Base-by-base conservation (phyloP, 106 monocot genomes). In the Dendrobium catenatum region DNA sequence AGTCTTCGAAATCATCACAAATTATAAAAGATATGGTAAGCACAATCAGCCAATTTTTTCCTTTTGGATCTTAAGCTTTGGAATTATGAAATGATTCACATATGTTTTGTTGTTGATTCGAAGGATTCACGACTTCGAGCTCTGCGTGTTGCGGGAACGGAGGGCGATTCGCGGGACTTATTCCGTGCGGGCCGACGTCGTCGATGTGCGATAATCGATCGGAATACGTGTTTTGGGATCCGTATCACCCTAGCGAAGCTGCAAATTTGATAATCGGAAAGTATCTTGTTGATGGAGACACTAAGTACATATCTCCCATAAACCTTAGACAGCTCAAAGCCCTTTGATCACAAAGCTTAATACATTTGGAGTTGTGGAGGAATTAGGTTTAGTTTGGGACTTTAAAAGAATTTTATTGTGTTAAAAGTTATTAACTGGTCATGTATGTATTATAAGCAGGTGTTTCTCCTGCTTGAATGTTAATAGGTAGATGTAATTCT, bases 211-310 rank as follows among this genome's bases (percentile, higher is more conserved):
- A 83, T 1, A 85, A 94, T 55, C 80, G 94, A 4, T 68, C 87
- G 0, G 76, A 81, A 18, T 47, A 92, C 29, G 91, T 96, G 31
- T 96, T 96, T 70, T 96, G 94, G 96, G 96, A 96, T 66, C 92
- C 96, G 0, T 96, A 96, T 59, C 96, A 96, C 73, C 96, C 94
- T 13, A 94, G 90, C 54, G 96, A 96, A 80, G 96, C 96, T 1
- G 84, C 96, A 0, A 94, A 96, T 84, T 24, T 89, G 0, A 77
- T 96, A 11, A 72, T 94, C 1, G 87, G 92, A 0, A 94, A 96
- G 80, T 24, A 75, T 15, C 70, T 94, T 2, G 90, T 94, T 1
- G 88, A 96, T 49, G 93, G 93, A 40, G 93, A 92, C 1, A 73
- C 68, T 26, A 96, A 90, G n/a, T 87, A 86, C 20, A 90, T 94